phyloP scores from a whole-genome alignment of 2,329 filamentous ascomycete genomes.

The Colletotrichum costaricense region DNA sequence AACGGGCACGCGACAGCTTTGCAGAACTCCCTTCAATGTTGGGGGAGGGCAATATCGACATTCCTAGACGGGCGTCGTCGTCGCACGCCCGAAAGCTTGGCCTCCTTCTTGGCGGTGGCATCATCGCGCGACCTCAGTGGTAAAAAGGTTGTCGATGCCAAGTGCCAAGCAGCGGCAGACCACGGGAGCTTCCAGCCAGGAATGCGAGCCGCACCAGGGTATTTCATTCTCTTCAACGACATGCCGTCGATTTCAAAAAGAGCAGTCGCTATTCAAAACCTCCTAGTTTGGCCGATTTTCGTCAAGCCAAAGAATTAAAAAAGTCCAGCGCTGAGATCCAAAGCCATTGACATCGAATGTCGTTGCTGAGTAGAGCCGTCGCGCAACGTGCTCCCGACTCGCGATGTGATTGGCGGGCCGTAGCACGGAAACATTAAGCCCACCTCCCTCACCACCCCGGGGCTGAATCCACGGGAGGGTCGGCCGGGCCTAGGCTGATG shows the following conservation, averaged over 20 bases:
- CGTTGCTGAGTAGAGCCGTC: not conserved
- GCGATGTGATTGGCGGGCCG: conserved; percentile 16
- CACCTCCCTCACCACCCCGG: not conserved
- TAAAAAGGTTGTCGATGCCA: conserved; percentile 15
- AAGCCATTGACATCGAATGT: not conserved
- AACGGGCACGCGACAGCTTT: conserved; percentile 29
- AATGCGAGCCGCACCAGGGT: conserved; percentile 23
- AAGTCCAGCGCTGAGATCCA: not conserved
- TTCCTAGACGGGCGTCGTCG: not conserved
- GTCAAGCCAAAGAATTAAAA: not conserved
- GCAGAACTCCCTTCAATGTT: not conserved
- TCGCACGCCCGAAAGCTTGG: conserved; percentile 13
- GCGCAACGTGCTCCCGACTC: conserved; percentile 18
- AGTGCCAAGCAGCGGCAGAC: conserved; percentile 30
- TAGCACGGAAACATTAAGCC: not conserved
- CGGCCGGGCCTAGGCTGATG: conserved; percentile 7
- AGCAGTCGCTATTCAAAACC: too few relatives aligned
- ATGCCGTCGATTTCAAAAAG: not conserved
- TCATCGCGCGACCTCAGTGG: not conserved
- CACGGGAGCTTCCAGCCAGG: conserved; percentile 17
- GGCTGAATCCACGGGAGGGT: conserved; percentile 16
- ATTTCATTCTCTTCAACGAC: not conserved
- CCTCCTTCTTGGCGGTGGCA: conserved; percentile 23
- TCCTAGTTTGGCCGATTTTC: too few relatives aligned
- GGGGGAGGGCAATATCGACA: not conserved